Conservation (phyloP, 2,329 filamentous ascomycete species). For the Neurospora crassa region DNA sequence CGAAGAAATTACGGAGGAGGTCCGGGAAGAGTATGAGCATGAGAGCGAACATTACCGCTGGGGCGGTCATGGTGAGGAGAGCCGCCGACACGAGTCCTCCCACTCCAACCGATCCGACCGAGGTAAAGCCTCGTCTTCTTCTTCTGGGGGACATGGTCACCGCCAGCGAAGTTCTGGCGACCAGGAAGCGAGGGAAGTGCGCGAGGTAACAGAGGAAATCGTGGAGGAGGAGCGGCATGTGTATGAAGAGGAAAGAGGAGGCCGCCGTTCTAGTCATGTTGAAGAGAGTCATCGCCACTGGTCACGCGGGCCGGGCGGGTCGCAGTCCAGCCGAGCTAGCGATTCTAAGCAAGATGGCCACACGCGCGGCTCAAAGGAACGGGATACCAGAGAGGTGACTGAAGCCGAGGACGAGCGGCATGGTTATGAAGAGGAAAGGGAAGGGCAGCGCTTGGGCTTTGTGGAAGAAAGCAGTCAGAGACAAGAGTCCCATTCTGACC, state of each 20-base stretch:
- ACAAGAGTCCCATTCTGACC: neutral
- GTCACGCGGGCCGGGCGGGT: neutral
- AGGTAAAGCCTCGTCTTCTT: neutral
- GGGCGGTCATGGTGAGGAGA: neutral
- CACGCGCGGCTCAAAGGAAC: neutral
- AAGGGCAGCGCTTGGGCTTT: neutral
- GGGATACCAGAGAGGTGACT: neutral
- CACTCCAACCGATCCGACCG: neutral
- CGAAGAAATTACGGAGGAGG: neutral
- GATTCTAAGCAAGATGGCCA: neutral
- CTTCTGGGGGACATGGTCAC: neutral
- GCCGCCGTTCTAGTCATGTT: neutral
- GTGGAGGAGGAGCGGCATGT: neutral
- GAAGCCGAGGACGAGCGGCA: neutral
- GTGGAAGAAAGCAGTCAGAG: neutral
- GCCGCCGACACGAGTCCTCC: neutral
- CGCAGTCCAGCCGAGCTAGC: neutral
- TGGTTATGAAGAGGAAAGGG: neutral
- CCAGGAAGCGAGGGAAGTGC: neutral
- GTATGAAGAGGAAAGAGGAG: constrained; percentile 1
- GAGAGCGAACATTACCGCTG: neutral
- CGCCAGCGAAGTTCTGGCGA: neutral
- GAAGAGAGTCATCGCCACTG: neutral
- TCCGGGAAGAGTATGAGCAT: neutral
- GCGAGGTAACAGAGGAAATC: neutral